Percentiles rank a stretch among this genome's conserved stretches.
These are phyloP conservation scores for Gomphus bonarii DNA, from an alignment of 1,284 basidiomycete genomes.

Conservation along the genomic window DNA sequence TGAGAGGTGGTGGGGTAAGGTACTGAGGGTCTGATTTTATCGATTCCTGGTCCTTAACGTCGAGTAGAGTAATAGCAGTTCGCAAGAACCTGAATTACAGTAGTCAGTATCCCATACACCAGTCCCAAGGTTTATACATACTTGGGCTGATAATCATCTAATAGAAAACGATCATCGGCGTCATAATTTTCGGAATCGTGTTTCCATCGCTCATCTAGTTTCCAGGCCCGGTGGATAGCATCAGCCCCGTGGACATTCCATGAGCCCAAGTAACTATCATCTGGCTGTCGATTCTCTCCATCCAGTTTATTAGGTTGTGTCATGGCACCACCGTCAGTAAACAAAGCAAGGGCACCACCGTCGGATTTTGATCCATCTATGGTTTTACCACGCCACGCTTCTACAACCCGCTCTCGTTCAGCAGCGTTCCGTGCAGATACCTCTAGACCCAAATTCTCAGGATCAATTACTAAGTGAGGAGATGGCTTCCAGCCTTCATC, in stretches of 20 bases:
- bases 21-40: conserved; percentile 37
- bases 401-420: conserved; percentile 10
- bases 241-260: conserved; percentile 12
- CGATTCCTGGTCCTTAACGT: conserved; percentile 32
- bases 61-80: conserved; percentile 44
- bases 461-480: background rate
- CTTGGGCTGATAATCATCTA: conserved; percentile 62
- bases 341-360: conserved; percentile 11
- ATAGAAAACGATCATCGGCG: conserved; percentile 54
- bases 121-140: conserved; percentile 23
- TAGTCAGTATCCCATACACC: background rate
- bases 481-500: conserved; percentile 1
- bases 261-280: conserved; percentile 28
- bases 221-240: conserved; percentile 25
- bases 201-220: conserved; percentile 53
- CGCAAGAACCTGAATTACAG: conserved; percentile 37
- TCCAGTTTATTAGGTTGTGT: conserved; percentile 13
- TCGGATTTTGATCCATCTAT: conserved; percentile 11
- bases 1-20: conserved; percentile 13
- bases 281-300: conserved; percentile 7
- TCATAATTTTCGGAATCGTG: conserved; percentile 62
- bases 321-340: conserved; percentile 6
- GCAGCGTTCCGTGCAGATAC: conserved; percentile 8
- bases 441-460: conserved; percentile 2
- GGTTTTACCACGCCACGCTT: conserved; percentile 9